Base-by-base conservation (phyloP, 805 yeast genomes). In the Grigorovia jiainica region DNA sequence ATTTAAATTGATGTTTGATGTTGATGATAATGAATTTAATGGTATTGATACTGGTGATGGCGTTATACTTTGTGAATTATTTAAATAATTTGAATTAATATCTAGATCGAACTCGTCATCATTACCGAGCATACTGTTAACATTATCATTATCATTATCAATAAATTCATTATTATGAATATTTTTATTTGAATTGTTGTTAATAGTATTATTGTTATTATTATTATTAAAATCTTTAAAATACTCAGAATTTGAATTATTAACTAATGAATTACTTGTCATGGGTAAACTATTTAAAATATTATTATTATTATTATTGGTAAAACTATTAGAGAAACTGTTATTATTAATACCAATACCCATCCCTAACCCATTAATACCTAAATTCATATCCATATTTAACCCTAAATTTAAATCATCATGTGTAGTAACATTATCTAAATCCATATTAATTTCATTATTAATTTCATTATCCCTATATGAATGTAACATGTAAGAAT, bases 241-340 rank as follows among this genome's bases (percentile, higher is more conserved):
- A 27, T 36, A 36, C 18, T 36, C 39, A 11, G 39, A 36, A 31
- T 38, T 38, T 4, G 11, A 3, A 23, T 35, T n/a, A 25, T 36
- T 20, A 9, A 24, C 17, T 13, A 34, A 34, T 25, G 31, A 20
- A 16, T 16, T 19, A 5, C 15, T 8, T 4, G 15, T 6, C 7
- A 4, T 13, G n/a, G 23, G 16, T 13, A 23, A 13, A 24, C 6
- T 9, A 4, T 23, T 17, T 35, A 23, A 17, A 3, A 10, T 15
- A 18, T 8, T 17, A 8, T 16, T 17, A 9, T 25, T 24, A 17
- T 36, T 5, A 16, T 25, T 23, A 9, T 15, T 11, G 19, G 8
- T 33, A 19, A 18, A 33, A 19, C 31, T 27, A 13, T 27, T 27
- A 7, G 31, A 3, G n/a, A 27, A 27, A 13, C 31, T 27, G n/a